Base-by-base conservation (phyloP, 2,329 filamentous ascomycete species). In the Alternaria alternata region DNA sequence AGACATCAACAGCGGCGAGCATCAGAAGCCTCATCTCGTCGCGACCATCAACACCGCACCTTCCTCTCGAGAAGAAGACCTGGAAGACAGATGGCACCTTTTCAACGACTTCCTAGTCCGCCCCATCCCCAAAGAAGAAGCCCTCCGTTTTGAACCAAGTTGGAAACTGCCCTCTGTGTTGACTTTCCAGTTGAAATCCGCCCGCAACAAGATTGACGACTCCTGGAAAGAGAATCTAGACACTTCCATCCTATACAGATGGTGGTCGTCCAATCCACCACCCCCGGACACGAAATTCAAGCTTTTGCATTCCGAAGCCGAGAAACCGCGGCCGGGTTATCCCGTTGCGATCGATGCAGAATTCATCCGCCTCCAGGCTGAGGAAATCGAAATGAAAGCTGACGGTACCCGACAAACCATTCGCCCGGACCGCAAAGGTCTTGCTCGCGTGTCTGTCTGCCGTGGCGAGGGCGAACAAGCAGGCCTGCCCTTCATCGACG, bases 71-170 rank as follows among this genome's bases (percentile, higher is more conserved):
- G 83, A 86, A 42, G 76, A 85, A 0, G 84, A 87, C 1, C 82
- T 81, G 4, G 85, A 88, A 64, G 90, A 87, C 71, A 89, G 90
- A 69, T 99, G 96, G 96, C 93, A 98, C 79, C 81, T 99, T 1
- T 97, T 99, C 82, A 99, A 99, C 70, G 95, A 99, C 79, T 99
- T 99, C 72, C 81, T 97, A 36, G 96, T 99, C 22, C 88, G 91
- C 12, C 89, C 90, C 9, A 87, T 97, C 16, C 87, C 89, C 32
- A 86, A 87, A 28, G 89, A 93, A 62, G 94, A 99, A 75, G 96
- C 94, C 0, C 83, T 98, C 18, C 89, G 90, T 24, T 99, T 98
- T 78, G 94, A 94, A 63, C 88, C 93, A 4, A 86, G 89, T 18
- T 99, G 95, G 95, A 99, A 98, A 81, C 85, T 93, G 51, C 95